A percentile compares a stretch with the other conserved stretches of the same genome.
These are phyloP conservation scores for Asterochloris sp. DNA, from an alignment of 139 green algal species.

Conservation along the genomic window DNA sequence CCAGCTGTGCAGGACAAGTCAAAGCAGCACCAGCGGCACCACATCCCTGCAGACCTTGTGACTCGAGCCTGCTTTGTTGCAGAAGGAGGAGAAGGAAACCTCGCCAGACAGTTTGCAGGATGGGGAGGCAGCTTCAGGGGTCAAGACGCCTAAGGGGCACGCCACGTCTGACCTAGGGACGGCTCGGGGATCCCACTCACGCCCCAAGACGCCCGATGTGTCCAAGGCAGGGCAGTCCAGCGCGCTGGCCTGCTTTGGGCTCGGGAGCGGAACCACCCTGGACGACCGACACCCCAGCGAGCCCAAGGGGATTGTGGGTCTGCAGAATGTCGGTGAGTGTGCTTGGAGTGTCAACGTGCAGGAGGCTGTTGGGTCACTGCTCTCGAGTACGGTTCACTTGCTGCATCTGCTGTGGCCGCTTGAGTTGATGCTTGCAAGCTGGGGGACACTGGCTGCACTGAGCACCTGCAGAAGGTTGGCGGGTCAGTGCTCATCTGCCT, in stretches of 20 bases:
- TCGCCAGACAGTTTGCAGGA: neutral
- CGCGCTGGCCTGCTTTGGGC: constrained; percentile 24
- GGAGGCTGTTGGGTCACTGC: neutral
- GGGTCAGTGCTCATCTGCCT: neutral
- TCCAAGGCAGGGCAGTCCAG: constrained; percentile 1
- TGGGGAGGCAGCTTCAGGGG: neutral
- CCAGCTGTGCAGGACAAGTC: neutral
- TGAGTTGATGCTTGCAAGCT: neutral
- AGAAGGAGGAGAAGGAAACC: neutral
- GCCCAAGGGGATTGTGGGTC: constrained; percentile 18
- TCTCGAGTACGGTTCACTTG: neutral
- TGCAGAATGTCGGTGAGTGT: constrained; percentile 25
- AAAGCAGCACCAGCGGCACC: neutral
- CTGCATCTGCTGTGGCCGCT: neutral
- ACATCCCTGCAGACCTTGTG: neutral
- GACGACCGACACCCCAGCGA: constrained; percentile 4
- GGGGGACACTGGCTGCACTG: no score
- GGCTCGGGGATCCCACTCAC: neutral
- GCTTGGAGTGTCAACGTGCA: neutral
- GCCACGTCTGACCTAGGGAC: neutral
- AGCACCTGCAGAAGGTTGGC: neutral
- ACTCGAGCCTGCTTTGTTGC: neutral
- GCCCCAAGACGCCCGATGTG: constrained; percentile 18
- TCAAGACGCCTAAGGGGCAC: neutral
- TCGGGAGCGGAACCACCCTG: constrained; percentile 8